Evolutionary conservation across 805 yeast genomes (phyloP), one percentile per base, ranked within the genome.

Genomic region (Blastobotrys chiropterorum): DNA sequence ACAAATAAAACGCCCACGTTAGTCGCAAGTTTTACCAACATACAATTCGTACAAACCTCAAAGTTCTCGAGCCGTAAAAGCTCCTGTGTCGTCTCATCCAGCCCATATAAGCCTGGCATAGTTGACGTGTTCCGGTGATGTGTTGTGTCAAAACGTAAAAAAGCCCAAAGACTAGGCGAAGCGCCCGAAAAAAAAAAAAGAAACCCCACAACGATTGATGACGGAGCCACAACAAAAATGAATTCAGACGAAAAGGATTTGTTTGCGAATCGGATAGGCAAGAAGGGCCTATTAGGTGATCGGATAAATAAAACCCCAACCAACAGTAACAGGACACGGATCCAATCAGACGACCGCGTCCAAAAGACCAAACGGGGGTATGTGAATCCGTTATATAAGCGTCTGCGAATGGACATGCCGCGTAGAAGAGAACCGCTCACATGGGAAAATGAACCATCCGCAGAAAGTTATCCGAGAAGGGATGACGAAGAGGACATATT

Each of bases 1-100:
- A 44, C 30, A 19, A 15, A 38, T 30, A 7, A 49, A 22, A 11
- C 16, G 16, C 34, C 43, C 26, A 30, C 44, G 17, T n/a, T 19
- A 21, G 26, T 21, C 5, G 38, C 16, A 21, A 39, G 15, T 6
- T 14, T 14, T 11, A 11, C 38, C 38, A 14, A 11, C 14, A 31
- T 14, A 21, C 16, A 17, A n/a, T n/a, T n/a, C n/a, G 8, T 22
- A 14, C 51, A 30, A 21, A 59, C 56, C 44, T 60, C 59, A 46
- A 69, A 68, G 19, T 59, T 56, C 44, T 65, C 66, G 39, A 62
- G 53, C 47, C 54, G 52, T 46, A 68, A 62, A 53, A 64, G 64
- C 55, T 58, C 56, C 54, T 65, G 62, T 19, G 62, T 62, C 17
- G 61, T 49, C 38, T 67, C 68, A 48, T 67, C 71, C 45, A 68